Evolutionary conservation across 371 early-diverging fungal species (phyloP).

Genomic region (Batrachochytrium dendrobatidis): DNA sequence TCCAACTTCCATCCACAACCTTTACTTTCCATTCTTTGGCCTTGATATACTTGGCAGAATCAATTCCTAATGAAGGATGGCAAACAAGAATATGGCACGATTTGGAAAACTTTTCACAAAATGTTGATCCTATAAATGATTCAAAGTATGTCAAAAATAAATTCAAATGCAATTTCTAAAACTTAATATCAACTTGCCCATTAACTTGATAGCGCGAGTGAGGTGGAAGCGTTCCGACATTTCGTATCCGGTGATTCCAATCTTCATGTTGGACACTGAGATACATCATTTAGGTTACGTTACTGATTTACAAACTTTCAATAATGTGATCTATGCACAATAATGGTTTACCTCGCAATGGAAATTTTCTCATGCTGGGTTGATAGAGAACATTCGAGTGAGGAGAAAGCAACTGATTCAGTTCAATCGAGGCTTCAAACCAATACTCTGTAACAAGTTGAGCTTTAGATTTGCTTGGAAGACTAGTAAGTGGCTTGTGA

Average conservation of each 20-base stretch:
- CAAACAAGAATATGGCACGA: background rate
- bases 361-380: conserved; percentile 6
- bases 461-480: too few species aligned
- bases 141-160: background rate
- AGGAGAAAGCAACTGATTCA: background rate
- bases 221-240: conserved; percentile 24
- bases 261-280: too few species aligned
- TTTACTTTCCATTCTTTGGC: conserved; percentile 37
- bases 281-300: too few species aligned
- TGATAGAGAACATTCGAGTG: conserved; percentile 8
- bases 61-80: conserved; percentile 4
- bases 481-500: too few species aligned
- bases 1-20: conserved; percentile 26
- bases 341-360: too few species aligned
- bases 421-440: conserved; percentile 21
- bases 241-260: conserved; percentile 31
- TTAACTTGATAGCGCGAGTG: background rate
- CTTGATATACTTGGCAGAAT: conserved; percentile 19
- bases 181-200: conserved; percentile 2
- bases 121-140: conserved; percentile 21
- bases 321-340: too few species aligned
- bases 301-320: too few species aligned
- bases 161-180: conserved; percentile 3
- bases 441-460: conserved; percentile 20
- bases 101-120: conserved; percentile 26